Conservation (phyloP, 2,329 filamentous ascomycete species). For the Cyphellophora europaea region DNA sequence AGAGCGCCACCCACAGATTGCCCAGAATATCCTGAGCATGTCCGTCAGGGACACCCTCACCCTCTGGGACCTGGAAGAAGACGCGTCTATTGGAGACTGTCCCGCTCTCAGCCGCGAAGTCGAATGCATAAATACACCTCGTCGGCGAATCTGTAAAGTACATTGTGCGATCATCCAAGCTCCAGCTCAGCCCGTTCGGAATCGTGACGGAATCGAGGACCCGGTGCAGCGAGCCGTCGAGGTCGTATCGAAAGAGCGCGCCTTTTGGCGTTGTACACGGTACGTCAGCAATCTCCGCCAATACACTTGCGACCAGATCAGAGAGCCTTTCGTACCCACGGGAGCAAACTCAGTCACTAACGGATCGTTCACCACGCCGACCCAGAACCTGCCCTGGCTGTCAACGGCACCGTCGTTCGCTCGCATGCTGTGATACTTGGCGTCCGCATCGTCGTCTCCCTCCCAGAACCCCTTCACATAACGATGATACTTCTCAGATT, state of each 20-base stretch:
- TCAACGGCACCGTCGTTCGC: constrained; percentile 79
- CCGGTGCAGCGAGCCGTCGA: constrained; percentile 46
- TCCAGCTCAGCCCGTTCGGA: constrained; percentile 80
- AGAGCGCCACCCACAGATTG: constrained; percentile 80
- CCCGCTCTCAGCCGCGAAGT: constrained; percentile 58
- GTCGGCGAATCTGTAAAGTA: constrained; percentile 75
- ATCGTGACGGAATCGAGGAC: constrained; percentile 61
- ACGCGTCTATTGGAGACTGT: constrained; percentile 58
- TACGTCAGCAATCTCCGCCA: no score
- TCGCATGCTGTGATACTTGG: constrained; percentile 42
- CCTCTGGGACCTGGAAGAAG: constrained; percentile 61
- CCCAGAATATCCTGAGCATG: constrained; percentile 76
- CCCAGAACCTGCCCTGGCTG: constrained; percentile 71
- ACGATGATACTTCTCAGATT: constrained; percentile 49
- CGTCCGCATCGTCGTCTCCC: constrained; percentile 37
- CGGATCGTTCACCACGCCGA: no score
- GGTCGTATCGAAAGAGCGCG: constrained; percentile 64
- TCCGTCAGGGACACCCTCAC: constrained; percentile 63
- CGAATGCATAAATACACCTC: constrained; percentile 61
- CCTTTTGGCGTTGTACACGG: no score
- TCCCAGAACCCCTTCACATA: constrained; percentile 51
- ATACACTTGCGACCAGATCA: no score
- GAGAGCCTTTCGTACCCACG: no score
- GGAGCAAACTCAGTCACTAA: no score
- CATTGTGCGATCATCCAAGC: constrained; percentile 59